phyloP scores from a whole-genome alignment of 805 yeast genomes.

The Myxozyma neotropica region DNA sequence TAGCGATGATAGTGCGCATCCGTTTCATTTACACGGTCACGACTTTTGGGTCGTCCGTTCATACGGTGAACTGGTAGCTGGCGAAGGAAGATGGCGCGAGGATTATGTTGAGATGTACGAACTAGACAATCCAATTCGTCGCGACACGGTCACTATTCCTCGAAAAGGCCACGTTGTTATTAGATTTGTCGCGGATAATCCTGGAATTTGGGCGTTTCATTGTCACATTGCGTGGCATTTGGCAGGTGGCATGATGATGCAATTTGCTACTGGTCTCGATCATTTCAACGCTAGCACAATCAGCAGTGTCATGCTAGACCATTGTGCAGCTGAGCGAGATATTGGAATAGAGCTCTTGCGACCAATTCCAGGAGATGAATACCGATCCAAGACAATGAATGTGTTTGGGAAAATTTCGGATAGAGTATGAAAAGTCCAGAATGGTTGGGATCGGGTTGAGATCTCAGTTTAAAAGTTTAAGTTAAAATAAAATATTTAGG shows the following conservation, averaged over 20 bases:
- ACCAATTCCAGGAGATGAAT: constrained; percentile 65
- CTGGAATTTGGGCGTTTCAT: constrained; percentile 98
- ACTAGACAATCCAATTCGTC: constrained; percentile 75
- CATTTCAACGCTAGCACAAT: constrained; percentile 40
- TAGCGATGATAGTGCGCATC: constrained; percentile 76
- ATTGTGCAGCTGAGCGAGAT: constrained; percentile 28
- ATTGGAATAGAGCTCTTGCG: constrained; percentile 48
- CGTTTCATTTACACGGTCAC: constrained; percentile 80
- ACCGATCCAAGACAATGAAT: constrained; percentile 2
- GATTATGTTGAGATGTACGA: constrained; percentile 37
- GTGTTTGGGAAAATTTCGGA: not conserved
- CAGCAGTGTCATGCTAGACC: constrained; percentile 11
- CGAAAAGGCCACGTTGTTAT: constrained; percentile 84
- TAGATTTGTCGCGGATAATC: constrained; percentile 89
- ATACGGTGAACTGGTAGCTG: constrained; percentile 40
- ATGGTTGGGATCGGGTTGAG: too few relatives aligned
- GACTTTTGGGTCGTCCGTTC: constrained; percentile 63
- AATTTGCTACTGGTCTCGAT: constrained; percentile 47
- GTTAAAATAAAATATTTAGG: too few relatives aligned
- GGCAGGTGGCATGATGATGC: constrained; percentile 89
- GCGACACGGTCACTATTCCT: constrained; percentile 78
- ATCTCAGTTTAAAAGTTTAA: too few relatives aligned
- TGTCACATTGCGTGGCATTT: constrained; percentile 99
- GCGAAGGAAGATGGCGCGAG: constrained; percentile 20
- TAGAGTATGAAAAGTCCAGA: too few relatives aligned